phyloP scores from a whole-genome alignment of 106 monocot genomes.

The Apostasia ramifera region DNA sequence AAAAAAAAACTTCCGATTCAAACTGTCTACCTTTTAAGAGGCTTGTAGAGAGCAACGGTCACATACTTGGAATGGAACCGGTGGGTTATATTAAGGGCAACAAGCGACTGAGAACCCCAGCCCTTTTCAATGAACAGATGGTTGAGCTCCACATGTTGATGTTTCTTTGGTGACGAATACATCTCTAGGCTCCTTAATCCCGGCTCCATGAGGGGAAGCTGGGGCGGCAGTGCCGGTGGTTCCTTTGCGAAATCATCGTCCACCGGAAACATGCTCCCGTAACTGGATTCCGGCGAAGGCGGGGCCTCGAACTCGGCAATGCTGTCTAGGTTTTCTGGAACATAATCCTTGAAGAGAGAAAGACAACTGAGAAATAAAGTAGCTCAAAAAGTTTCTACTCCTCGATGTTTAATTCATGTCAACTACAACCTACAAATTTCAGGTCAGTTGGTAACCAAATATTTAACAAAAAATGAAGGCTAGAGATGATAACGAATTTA shows the following conservation, averaged over 20 bases:
- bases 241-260: constrained; percentile 79
- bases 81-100: constrained; percentile 67
- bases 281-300: constrained; percentile 61
- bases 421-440: too few species aligned
- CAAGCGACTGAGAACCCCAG: constrained; percentile 43
- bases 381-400: too few species aligned
- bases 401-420: too few species aligned
- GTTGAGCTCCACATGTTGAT: constrained; percentile 63
- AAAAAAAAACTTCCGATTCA: too few species aligned
- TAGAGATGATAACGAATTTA: too few species aligned
- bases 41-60: constrained; percentile 66
- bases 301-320: constrained; percentile 58
- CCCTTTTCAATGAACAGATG: constrained; percentile 84
- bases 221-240: constrained; percentile 52
- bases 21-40: constrained; percentile 24
- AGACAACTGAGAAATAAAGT: too few species aligned
- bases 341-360: constrained; percentile 32
- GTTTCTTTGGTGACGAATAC: constrained; percentile 12
- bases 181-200: constrained; percentile 26
- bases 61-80: constrained; percentile 76
- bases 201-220: constrained; percentile 51
- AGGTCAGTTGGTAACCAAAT: too few species aligned
- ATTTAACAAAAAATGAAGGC: too few species aligned
- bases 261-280: constrained; percentile 26
- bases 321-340: constrained; percentile 60